A percentile compares a stretch with the other conserved stretches of the same genome.
Evolutionary conservation across 768 basidiomycete genomes (phyloP).

Genomic region (Tricholoma sp.): DNA sequence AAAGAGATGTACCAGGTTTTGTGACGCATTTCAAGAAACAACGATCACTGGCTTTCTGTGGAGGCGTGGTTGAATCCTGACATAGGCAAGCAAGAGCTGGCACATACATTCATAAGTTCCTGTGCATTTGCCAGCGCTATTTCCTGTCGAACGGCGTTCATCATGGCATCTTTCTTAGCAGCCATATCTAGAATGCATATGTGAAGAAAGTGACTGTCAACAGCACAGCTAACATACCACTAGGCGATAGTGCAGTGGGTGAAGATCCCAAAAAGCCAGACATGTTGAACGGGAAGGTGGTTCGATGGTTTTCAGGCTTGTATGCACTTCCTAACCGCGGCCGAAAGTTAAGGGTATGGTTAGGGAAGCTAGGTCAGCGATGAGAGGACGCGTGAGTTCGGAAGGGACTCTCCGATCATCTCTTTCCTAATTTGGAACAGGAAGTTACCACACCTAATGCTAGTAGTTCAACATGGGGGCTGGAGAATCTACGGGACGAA

Average conservation of each 20-base stretch:
- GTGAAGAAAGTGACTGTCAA: not conserved
- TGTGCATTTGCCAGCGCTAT: slow-evolving; percentile 72
- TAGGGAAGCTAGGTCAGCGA: too few species aligned
- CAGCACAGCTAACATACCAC: slow-evolving; percentile 19
- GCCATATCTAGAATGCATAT: slow-evolving; percentile 30
- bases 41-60: slow-evolving; percentile 72
- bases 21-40: slow-evolving; percentile 75
- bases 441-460: not conserved
- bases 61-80: not conserved
- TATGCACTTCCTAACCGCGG: not conserved
- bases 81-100: not conserved
- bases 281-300: slow-evolving; percentile 27
- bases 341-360: too few species aligned
- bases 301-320: not conserved
- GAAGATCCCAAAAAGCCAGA: slow-evolving; percentile 46
- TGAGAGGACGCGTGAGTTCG: too few species aligned
- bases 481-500: slow-evolving; percentile 50
- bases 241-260: slow-evolving; percentile 25
- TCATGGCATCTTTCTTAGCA: slow-evolving; percentile 48
- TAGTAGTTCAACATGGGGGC: slow-evolving; percentile 52
- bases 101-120: slow-evolving; percentile 70
- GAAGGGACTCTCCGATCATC: slow-evolving; percentile 7
- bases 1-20: slow-evolving; percentile 68
- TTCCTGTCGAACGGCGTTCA: slow-evolving; percentile 65
- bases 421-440: slow-evolving; percentile 4